Base-by-base conservation (phyloP, 345 rosid species). In the Acer negundo region DNA sequence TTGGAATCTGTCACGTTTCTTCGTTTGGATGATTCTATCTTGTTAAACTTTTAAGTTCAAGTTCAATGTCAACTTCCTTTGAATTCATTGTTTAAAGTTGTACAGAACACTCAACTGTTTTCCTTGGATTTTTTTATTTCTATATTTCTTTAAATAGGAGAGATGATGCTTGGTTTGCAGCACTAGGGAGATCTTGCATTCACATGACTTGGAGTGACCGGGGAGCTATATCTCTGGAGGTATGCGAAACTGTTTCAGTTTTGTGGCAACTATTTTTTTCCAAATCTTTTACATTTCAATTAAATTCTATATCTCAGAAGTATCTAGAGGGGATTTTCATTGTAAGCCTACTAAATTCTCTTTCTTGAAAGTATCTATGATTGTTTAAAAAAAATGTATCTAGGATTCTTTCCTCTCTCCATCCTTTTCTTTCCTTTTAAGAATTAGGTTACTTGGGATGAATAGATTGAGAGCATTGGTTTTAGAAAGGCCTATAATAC, bases 191-290 rank as follows among this genome's bases (percentile, higher is more conserved):
- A 64, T 89, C 90, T 55, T 95, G 99, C 82, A 92, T 95, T 84
- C 98, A 95, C 82, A 86, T 93, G 84, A 93, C 99, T 38, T 95
- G 99, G 99, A 85, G 85, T 73, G 98, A 91, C 69, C 87, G 94
- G 47, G 97, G 97, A 77, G 97, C 98, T 59, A 89, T 94, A 79
- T 95, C 98, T 76, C 94, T 95, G 15, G 97, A 92, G 97, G 99
- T 92, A 81, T 79, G 81, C 74, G 26, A 47, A 58, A 49, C 16
- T 42, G 28, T 20, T 68, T 4, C 11, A 46, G 63, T 72, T 66
- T 31, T 77, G 56, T 56, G n/a, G 5, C 28, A 10, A 38, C 2
- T n/a, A 23, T 59, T 56, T 10, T 59, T 12, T 58, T 23, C n/a
- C 35, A n/a, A 12, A 4, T 20, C 5, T 22, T 28, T 19, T 40